Conservation (phyloP, 352 stramenopile species). For the Globisporangium middletonii region DNA sequence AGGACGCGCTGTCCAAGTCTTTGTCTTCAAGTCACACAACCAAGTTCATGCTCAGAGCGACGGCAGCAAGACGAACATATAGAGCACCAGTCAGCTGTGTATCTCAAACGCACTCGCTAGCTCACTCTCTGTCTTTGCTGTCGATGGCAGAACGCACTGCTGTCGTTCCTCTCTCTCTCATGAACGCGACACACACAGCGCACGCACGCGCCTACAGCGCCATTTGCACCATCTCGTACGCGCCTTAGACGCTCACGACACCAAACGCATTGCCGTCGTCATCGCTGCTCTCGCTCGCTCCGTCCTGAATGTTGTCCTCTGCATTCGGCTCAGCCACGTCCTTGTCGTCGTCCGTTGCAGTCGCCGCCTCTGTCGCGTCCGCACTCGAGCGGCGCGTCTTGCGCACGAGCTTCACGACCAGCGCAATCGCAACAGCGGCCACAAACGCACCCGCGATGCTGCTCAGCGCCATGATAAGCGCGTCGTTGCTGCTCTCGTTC, state of each 20-base stretch:
- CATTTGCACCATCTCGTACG: neutral
- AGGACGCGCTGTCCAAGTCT: neutral
- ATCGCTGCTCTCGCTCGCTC: no score
- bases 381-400: neutral
- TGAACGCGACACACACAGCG: neutral
- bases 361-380: neutral
- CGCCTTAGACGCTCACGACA: neutral
- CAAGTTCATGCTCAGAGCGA: no score
- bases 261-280: no score
- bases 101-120: conserved; percentile 4
- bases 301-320: no score
- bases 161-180: neutral
- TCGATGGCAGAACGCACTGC: neutral
- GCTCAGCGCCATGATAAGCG: neutral
- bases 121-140: conserved; percentile 1
- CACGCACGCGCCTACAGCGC: neutral
- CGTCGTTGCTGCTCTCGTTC: neutral
- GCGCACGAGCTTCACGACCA: neutral
- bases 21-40: neutral
- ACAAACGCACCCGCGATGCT: neutral
- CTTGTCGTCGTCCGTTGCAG: neutral
- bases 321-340: no score
- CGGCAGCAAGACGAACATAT: neutral
- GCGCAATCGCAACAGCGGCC: neutral
- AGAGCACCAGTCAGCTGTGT: conserved; percentile 2